A percentile compares a stretch with the other conserved stretches of the same genome.
These are phyloP conservation scores for Didymella glomerata DNA, from an alignment of 2,329 filamentous ascomycete species.

Conservation along the genomic window DNA sequence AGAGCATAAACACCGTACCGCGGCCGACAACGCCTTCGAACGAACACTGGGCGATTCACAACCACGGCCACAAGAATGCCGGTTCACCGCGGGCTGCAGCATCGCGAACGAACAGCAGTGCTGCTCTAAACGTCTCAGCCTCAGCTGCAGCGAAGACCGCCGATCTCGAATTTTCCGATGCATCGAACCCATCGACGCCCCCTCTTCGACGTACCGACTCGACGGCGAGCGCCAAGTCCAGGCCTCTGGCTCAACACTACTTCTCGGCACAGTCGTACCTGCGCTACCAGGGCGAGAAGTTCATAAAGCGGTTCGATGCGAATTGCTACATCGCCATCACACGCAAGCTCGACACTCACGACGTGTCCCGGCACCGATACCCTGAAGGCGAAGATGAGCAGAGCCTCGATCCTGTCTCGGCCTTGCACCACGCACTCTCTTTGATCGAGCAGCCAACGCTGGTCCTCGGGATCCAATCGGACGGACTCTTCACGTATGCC, in stretches of 20 bases:
- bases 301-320: conserved; percentile 95
- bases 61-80: conserved; percentile 60
- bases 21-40: conserved; percentile 55
- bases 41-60: conserved; percentile 63
- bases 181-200: conserved; percentile 47
- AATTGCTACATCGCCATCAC: conserved; percentile 99
- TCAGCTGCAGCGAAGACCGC: conserved; percentile 34
- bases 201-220: conserved; percentile 29
- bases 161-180: conserved; percentile 59
- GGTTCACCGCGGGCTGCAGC: conserved; percentile 53
- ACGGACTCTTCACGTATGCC: conserved; percentile 95
- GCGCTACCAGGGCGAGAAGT: conserved; percentile 94
- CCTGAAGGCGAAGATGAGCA: conserved; percentile 44
- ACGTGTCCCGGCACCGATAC: conserved; percentile 81
- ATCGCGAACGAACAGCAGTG: conserved; percentile 49
- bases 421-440: conserved; percentile 72
- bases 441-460: conserved; percentile 88
- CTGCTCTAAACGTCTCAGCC: conserved; percentile 32
- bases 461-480: conserved; percentile 92
- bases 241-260: conserved; percentile 69
- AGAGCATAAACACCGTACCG: conserved; percentile 78
- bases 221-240: conserved; percentile 45
- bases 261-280: conserved; percentile 98
- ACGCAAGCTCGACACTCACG: conserved; percentile 95
- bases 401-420: conserved; percentile 62